Evolutionary conservation across 2,329 filamentous ascomycete genomes (phyloP), one percentile per base, ranked within the genome.

Genomic region (Trichoderma sp.): DNA sequence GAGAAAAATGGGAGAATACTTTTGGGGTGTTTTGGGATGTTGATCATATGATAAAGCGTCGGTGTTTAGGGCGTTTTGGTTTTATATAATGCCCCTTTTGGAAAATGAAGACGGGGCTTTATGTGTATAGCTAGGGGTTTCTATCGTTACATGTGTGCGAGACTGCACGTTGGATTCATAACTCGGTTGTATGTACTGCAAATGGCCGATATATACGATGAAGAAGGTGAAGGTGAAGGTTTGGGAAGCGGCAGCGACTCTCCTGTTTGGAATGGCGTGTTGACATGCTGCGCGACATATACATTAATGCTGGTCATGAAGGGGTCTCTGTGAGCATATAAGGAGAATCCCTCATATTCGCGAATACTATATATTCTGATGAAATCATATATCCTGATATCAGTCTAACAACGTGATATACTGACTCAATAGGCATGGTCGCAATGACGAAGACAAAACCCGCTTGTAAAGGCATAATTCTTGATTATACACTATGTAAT

Each of bases 401-500:
- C 11, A 53, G 20, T 13, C 47, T 7, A 53, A 13, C 47, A 50
- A 23, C n/a, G n/a, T 50, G n/a, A 20, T 43, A 43, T 43, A 43
- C 36, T 17, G 6, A 43, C 36, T 4, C 1, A 8, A 3, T 17
- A 17, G 15, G 7, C 7, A 43, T 5, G 3, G 3, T 20, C 3
- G 11, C 3, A 4, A 53, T 53, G 47, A 53, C 20, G 15, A 32
- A 15, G 6, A 30, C 13, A 13, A 32, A 34, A 9, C 26, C 28
- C 7, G 8, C 3, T n/a, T 43, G 30, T 47, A 36, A 61, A 69
- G 57, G 59, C 66, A 68, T 73, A 73, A 71, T 73, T 68, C 50
- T 74, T 66, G 68, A 74, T 76, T 75, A 76, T 75, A 74, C 75
- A 74, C 73, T 76, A 74, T 68, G 53, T 62, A 74, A 74, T 74